Base-by-base conservation (phyloP, 768 basidiomycete genomes). In the Boletus rubroflammeus region DNA sequence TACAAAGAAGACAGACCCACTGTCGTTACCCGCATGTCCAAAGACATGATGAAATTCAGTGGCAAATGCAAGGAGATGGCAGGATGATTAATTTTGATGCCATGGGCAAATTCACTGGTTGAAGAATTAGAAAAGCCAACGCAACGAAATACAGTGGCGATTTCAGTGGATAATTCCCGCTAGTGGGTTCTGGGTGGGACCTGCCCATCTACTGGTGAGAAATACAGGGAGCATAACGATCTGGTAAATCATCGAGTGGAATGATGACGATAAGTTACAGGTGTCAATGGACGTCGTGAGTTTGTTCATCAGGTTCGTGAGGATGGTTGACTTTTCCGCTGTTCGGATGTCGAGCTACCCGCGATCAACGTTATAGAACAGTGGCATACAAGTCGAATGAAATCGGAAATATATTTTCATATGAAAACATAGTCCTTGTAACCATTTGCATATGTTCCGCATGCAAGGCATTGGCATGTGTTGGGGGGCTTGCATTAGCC, bases 241-340 rank as follows among this genome's bases (percentile, higher is more conserved):
- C 21, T 32, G 47, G 45, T 8, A 39, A 23, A 55, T 42, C 64
- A 66, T 61, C 23, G 45, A 14, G 40, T 48, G 17, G 41, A 34
- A 40, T 45, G 17, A 49, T 49, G 29, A 8, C 5, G 54, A 67
- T 56, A 57, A 58, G 57, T 64, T 59, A 63, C 28, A 36, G 29
- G 21, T 29, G 28, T 29, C 8, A 29, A 29, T 29, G 13, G n/a
- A 55, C 36, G 54, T 65, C 55, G 58, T 54, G 49, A 57, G 25
- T 4, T 6, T 19, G 51, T 61, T 59, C 66, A 63, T 67, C n/a
- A 51, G 40, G 39, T 44, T 56, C 50, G 62, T 52, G 36, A 58
- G 11, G 38, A 34, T 21, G 26, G 19, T 15, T 31, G 26, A 50
- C 49, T 29, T 21, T 26, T 35, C 29, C 47, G 21, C 13, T 34